phyloP scores from a whole-genome alignment of 371 early-diverging fungal species.

The Mortierella sp. region DNA sequence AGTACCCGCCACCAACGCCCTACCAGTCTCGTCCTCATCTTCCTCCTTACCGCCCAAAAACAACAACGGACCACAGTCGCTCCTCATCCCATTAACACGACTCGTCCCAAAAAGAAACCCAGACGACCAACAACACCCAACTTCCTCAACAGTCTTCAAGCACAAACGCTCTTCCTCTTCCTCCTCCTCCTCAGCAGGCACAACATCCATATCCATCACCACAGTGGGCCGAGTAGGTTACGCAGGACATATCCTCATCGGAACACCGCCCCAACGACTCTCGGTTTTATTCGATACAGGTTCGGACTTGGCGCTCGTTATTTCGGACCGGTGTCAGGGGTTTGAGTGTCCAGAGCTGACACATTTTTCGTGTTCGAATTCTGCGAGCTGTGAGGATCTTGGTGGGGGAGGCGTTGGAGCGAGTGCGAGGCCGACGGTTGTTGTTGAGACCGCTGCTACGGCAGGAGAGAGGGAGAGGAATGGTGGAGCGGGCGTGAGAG shows the following conservation, averaged over 20 bases:
- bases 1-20: background rate
- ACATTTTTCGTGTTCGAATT: constrained; percentile 28
- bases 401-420: background rate
- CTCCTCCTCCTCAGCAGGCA: background rate
- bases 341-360: constrained; percentile 18
- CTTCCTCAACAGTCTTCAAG: background rate
- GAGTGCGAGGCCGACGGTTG: background rate
- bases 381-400: constrained; percentile 28
- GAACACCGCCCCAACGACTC: constrained; percentile 72
- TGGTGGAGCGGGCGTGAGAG: constrained; percentile 8
- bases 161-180: background rate
- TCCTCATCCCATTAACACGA: constrained; percentile 11
- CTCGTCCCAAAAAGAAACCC: constrained; percentile 1
- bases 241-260: constrained; percentile 79
- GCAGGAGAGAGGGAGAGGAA: background rate
- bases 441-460: no score
- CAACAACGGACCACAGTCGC: background rate
- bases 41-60: background rate
- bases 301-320: constrained; percentile 32
- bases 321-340: constrained; percentile 33
- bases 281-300: constrained; percentile 41
- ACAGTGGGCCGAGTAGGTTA: constrained; percentile 26
- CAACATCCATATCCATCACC: background rate
- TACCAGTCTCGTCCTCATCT: background rate
- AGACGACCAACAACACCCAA: background rate